These are phyloP conservation scores for Nematocida ironsii DNA, from an alignment of 371 early-diverging fungal species.

Conservation along the genomic window DNA sequence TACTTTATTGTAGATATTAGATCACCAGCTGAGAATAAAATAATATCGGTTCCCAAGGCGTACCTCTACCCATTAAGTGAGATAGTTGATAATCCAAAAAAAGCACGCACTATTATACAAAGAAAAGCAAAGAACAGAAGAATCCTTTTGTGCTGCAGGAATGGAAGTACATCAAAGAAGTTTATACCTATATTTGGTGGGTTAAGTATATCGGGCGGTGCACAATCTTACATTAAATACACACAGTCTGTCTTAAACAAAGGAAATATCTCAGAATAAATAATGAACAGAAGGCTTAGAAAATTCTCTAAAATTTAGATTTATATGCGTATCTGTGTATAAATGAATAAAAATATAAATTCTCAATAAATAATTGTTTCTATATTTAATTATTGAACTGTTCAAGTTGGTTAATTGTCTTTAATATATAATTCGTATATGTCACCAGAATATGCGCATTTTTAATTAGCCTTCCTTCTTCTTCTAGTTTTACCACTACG, in stretches of 20 bases:
- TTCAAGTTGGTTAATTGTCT: constrained; percentile 37
- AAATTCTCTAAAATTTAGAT: too few relatives aligned
- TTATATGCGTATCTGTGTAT: too few relatives aligned
- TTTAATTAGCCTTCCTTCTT: constrained; percentile 20
- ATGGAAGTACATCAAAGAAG: constrained; percentile 41
- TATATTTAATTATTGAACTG: neutral
- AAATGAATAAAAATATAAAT: neutral
- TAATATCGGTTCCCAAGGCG: constrained; percentile 19
- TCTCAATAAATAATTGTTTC: neutral
- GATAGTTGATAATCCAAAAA: constrained; percentile 35
- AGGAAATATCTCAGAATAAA: too few relatives aligned
- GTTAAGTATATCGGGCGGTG: constrained; percentile 3
- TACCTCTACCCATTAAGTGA: constrained; percentile 10
- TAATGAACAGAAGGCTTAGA: too few relatives aligned
- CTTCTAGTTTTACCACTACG: neutral
- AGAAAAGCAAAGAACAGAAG: constrained; percentile 22
- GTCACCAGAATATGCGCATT: constrained; percentile 26
- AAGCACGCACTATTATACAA: constrained; percentile 1
- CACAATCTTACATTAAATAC: constrained; percentile 8
- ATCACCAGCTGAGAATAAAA: constrained; percentile 10
- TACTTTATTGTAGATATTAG: constrained; percentile 52
- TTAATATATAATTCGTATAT: constrained; percentile 38
- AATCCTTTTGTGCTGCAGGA: constrained; percentile 48
- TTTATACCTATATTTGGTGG: constrained; percentile 28
- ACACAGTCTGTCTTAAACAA: neutral